Percentiles rank a stretch among this genome's conserved stretches.
Conservation (phyloP, 768 basidiomycete species). For the Sistotremastrum niveocremeum region DNA sequence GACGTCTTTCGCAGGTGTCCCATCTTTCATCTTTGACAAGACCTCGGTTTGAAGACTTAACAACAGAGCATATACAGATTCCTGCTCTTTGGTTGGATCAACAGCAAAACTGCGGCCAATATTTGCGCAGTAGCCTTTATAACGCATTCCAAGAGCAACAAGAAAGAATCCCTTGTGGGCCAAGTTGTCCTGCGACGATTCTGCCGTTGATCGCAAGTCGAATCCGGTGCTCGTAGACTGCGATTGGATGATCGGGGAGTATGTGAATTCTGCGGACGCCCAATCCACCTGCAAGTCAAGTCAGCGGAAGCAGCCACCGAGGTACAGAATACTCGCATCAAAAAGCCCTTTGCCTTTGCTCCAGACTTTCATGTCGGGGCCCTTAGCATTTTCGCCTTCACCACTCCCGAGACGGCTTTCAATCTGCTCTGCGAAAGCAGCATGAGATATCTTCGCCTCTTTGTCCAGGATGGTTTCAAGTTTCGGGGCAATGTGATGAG, state of each 20-base stretch:
- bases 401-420: conserved; percentile 82
- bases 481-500: conserved; percentile 75
- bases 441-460: conserved; percentile 83
- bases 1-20: conserved; percentile 62
- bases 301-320: conserved; percentile 1
- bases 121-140: conserved; percentile 87
- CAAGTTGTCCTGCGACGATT: conserved; percentile 73
- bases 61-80: conserved; percentile 71
- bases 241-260: conserved; percentile 92
- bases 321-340: conserved; percentile 39
- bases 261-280: conserved; percentile 83
- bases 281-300: conserved; percentile 58
- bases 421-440: conserved; percentile 70
- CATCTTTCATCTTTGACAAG: conserved; percentile 65
- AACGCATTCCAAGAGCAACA: conserved; percentile 77
- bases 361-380: conserved; percentile 91
- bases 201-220: conserved; percentile 76
- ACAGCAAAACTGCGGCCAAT: conserved; percentile 92
- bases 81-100: conserved; percentile 91
- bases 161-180: conserved; percentile 83
- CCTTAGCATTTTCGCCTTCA: conserved; percentile 61
- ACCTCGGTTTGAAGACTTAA: conserved; percentile 67
- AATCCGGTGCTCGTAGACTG: conserved; percentile 73
- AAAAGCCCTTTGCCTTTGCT: conserved; percentile 48
- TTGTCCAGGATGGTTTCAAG: conserved; percentile 86